Base-by-base conservation (phyloP, 139 green algal genomes). In the Chlamydomonas sp. region DNA sequence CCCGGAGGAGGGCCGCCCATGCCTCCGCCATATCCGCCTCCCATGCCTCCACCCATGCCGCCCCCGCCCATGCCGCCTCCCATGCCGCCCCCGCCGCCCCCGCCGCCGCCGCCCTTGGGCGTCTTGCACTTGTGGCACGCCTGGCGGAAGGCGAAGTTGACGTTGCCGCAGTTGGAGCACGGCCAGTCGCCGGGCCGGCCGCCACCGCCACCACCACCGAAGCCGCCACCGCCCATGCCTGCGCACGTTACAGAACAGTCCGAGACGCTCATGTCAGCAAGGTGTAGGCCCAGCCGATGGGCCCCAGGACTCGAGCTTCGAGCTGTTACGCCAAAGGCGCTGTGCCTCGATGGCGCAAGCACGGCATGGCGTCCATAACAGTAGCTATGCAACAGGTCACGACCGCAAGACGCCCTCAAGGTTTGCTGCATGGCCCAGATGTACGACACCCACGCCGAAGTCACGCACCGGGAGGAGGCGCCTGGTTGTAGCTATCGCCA, bases 141-240 rank as follows among this genome's bases (percentile, higher is more conserved):
- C 78, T 85, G 87, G n/a, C 94, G 91, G 59, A 92, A 93, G 0
- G 93, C 94, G 80, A 96, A 98, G 91, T 93, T 94, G 71, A 84
- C 91, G 91, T 98, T 97, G 87, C 93, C 92, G 89, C 95, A 98
- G 62, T 77, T 85, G 31, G 91, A 78, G 89, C 95, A 97, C 1
- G 79, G 58, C 95, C 95, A 97, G 89, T 97, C 95, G 60, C 95
- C 84, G 62, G 90, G 85, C 14, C 87, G 86, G 66, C 84, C 91
- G 1, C 87, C 87, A 20, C 90, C 84, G 17, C 92, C 92, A 10
- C 85, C 83, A 83, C 89, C 87, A 49, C 89, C 93, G 7, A 90
- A 89, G 10, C 91, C 87, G 14, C 77, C 85, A 68, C 69, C 90
- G 49, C 78, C 84, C 64, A 84, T 87, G 61, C 66, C 64, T 78